phyloP scores from a whole-genome alignment of 768 basidiomycete genomes.

The Zangia roseola region DNA sequence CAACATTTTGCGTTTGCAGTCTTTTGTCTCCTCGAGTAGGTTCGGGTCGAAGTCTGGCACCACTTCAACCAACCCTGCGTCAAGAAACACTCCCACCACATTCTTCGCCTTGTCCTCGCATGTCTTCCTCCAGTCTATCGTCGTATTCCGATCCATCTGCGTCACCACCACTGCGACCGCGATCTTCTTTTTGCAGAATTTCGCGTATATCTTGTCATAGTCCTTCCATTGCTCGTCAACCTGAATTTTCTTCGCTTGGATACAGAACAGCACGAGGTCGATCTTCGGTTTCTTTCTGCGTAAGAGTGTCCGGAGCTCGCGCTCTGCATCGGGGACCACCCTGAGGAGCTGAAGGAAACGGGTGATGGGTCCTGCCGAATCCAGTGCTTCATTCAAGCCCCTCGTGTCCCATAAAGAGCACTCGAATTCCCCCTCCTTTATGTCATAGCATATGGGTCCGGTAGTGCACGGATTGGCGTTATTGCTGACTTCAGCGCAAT shows the following conservation, averaged over 20 bases:
- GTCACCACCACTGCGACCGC: constrained; percentile 18
- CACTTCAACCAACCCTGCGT: constrained; percentile 4
- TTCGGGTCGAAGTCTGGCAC: constrained; percentile 6
- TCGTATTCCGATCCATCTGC: constrained; percentile 1
- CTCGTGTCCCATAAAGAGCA: constrained; percentile 13
- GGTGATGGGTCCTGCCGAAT: neutral
- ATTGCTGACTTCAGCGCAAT: constrained; percentile 3
- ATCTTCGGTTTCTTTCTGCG: constrained; percentile 8
- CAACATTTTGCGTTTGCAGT: neutral
- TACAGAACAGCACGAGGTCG: constrained; percentile 11
- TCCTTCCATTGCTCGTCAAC: constrained; percentile 9
- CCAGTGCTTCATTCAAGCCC: constrained; percentile 10
- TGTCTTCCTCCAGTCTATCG: neutral
- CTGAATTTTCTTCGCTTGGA: constrained; percentile 7
- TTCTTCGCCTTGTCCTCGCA: neutral
- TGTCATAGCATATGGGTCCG: neutral
- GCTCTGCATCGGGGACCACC: constrained; percentile 7
- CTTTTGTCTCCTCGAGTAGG: neutral
- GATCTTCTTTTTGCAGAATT: constrained; percentile 10
- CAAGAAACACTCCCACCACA: neutral
- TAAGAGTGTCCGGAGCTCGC: constrained; percentile 9
- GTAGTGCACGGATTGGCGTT: constrained; percentile 5
- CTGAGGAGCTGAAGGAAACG: constrained; percentile 8
- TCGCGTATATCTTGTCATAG: constrained; percentile 10
- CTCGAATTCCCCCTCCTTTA: neutral